phyloP scores from a whole-genome alignment of 345 rosid species.

The Lepidium sativum region DNA sequence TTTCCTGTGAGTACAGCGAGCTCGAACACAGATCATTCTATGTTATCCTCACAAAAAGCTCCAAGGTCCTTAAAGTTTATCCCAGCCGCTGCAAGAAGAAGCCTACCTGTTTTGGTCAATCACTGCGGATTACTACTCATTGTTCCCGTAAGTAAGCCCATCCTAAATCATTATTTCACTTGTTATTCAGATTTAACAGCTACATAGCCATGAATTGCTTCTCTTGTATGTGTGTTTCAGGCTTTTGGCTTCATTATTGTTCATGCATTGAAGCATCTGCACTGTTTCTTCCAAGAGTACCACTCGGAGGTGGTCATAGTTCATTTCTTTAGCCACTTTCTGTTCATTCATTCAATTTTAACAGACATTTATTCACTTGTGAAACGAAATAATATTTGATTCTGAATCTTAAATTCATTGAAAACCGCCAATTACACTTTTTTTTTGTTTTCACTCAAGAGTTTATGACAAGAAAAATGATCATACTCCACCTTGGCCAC shows the following conservation, averaged over 20 bases:
- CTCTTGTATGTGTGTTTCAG: constrained; percentile 27
- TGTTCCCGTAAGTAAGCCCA: constrained; percentile 73
- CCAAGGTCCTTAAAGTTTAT: constrained; percentile 46
- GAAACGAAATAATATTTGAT: constrained; percentile 14
- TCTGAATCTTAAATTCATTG: neutral
- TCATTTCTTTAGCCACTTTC: constrained; percentile 42
- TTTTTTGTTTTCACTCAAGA: constrained; percentile 1
- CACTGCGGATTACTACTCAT: constrained; percentile 46
- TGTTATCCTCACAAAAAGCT: constrained; percentile 42
- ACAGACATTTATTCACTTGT: neutral
- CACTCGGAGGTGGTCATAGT: constrained; percentile 72
- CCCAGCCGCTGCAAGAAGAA: constrained; percentile 66
- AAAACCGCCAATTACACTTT: constrained; percentile 4
- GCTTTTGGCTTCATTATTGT: constrained; percentile 66
- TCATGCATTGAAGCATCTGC: constrained; percentile 45
- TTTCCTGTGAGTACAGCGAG: constrained; percentile 20
- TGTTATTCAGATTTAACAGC: neutral
- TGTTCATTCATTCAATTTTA: neutral
- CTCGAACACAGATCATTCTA: constrained; percentile 16
- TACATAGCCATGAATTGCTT: neutral
- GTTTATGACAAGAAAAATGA: constrained; percentile 4
- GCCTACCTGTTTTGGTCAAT: constrained; percentile 66
- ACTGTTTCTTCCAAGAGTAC: constrained; percentile 66
- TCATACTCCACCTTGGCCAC: constrained; percentile 41
- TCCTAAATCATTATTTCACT: neutral